Conservation (phyloP, 176 grass and related monocot species). For the Carex pumila region DNA sequence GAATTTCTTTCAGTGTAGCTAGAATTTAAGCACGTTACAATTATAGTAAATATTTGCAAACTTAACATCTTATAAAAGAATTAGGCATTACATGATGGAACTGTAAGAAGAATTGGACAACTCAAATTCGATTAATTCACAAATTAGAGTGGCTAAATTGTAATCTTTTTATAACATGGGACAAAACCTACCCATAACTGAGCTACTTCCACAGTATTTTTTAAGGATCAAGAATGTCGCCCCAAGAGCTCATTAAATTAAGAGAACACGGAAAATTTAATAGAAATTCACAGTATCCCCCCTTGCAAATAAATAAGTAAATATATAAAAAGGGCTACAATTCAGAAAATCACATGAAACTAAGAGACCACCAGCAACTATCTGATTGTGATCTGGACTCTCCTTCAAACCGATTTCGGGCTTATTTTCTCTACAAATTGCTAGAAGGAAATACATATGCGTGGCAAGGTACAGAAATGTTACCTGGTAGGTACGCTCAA, state of each 20-base stretch:
- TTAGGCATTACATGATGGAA: not conserved
- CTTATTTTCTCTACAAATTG: not conserved
- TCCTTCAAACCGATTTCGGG: not conserved
- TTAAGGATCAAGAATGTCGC: not conserved
- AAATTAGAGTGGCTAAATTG: not conserved
- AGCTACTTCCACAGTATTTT: not conserved
- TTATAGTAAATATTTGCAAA: not conserved
- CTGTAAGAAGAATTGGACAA: not conserved
- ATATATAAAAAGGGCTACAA: not conserved
- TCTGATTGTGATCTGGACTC: conserved; percentile 7
- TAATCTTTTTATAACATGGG: not conserved
- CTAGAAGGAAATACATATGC: not conserved
- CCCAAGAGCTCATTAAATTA: not conserved
- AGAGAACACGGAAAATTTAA: not conserved
- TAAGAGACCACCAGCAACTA: not conserved
- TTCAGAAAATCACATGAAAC: not conserved
- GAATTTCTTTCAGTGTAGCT: not conserved
- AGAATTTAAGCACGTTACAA: not conserved
- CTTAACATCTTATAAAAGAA: not conserved
- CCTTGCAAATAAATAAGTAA: not conserved
- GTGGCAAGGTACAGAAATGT: not conserved
- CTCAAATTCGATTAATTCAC: not conserved
- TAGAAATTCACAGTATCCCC: not conserved
- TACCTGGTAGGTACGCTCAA: not conserved
- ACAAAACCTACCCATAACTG: not conserved